Percentiles rank a stretch among this genome's conserved stretches.
Conservation (phyloP, 805 yeast genomes). For the Starmerella scarabaei region DNA sequence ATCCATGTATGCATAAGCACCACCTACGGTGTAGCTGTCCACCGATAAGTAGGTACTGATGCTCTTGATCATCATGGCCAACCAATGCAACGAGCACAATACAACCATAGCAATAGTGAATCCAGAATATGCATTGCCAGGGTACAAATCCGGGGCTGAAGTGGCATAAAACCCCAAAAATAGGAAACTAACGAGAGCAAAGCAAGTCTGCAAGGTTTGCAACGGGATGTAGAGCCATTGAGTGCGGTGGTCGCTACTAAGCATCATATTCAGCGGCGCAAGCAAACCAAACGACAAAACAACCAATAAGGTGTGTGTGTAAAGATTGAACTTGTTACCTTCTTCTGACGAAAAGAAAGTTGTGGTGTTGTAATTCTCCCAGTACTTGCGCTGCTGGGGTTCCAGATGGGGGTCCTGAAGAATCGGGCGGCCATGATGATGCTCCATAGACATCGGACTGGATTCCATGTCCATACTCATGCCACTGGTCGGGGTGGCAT, state of each 20-base stretch:
- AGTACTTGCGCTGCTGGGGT: conserved; percentile 59
- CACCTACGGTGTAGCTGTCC: conserved; percentile 5
- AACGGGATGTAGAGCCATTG: conserved; percentile 42
- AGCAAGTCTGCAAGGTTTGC: conserved; percentile 37
- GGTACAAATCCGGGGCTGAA: conserved; percentile 57
- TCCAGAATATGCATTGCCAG: conserved; percentile 56
- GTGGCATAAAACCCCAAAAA: conserved; percentile 44
- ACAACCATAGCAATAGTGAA: conserved; percentile 51
- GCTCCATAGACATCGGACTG: conserved; percentile 17
- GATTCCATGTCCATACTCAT: conserved; percentile 9
- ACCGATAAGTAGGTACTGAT: conserved; percentile 10
- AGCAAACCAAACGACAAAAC: conserved; percentile 37
- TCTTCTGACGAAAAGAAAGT: conserved; percentile 43
- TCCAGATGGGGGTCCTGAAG: conserved; percentile 47
- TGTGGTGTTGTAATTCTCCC: conserved; percentile 70
- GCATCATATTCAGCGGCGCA: conserved; percentile 56
- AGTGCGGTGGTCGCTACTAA: conserved; percentile 45
- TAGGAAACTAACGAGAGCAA: conserved; percentile 38
- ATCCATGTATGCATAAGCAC: conserved; percentile 15
- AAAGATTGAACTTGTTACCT: conserved; percentile 40
- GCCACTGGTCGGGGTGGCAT: too few species aligned
- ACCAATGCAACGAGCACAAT: conserved; percentile 41
- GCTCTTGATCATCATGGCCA: conserved; percentile 24
- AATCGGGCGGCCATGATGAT: conserved; percentile 31
- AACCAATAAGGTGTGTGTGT: conserved; percentile 40